Percentiles rank a stretch among this genome's conserved stretches.
These are phyloP conservation scores for Dipodascus geniculatus DNA, from an alignment of 805 yeast genomes.

Conservation along the genomic window DNA sequence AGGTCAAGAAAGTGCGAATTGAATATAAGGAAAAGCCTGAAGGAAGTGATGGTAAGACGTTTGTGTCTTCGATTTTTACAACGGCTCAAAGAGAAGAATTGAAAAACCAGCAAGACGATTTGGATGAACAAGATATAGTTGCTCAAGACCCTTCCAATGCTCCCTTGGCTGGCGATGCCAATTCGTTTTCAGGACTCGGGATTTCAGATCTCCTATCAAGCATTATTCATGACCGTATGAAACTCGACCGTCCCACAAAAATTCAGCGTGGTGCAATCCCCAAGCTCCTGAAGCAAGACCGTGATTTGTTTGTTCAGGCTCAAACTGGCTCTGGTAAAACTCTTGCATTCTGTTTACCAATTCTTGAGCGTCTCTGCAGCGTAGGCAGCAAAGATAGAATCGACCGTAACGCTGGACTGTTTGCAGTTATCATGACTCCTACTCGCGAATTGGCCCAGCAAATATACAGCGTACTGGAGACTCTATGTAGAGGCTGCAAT, in stretches of 20 bases:
- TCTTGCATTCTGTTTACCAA: constrained; percentile 73
- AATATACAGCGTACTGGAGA: constrained; percentile 69
- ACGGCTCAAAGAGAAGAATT: constrained; percentile 41
- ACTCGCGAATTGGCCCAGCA: constrained; percentile 93
- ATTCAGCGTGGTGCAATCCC: constrained; percentile 81
- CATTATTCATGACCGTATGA: constrained; percentile 46
- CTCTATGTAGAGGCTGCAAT: constrained; percentile 50
- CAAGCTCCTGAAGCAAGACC: constrained; percentile 31
- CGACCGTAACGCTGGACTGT: constrained; percentile 64
- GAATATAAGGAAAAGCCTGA: constrained; percentile 1
- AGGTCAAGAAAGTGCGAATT: background rate
- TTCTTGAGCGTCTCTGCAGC: constrained; percentile 58
- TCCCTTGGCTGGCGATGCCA: constrained; percentile 51
- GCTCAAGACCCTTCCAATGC: constrained; percentile 66
- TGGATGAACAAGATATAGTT: constrained; percentile 25
- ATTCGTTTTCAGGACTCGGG: constrained; percentile 64
- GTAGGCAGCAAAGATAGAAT: constrained; percentile 27
- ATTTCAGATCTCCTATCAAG: constrained; percentile 40
- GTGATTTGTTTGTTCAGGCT: constrained; percentile 82
- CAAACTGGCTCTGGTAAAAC: constrained; percentile 99
- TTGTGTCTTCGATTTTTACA: constrained; percentile 78
- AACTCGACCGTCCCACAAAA: constrained; percentile 52
- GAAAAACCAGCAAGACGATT: constrained; percentile 30
- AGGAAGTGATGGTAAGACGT: constrained; percentile 33
- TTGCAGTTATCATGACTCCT: constrained; percentile 83